These are phyloP conservation scores for Lasiodiplodia citricola DNA, from an alignment of 2,329 filamentous ascomycete species.

Conservation along the genomic window DNA sequence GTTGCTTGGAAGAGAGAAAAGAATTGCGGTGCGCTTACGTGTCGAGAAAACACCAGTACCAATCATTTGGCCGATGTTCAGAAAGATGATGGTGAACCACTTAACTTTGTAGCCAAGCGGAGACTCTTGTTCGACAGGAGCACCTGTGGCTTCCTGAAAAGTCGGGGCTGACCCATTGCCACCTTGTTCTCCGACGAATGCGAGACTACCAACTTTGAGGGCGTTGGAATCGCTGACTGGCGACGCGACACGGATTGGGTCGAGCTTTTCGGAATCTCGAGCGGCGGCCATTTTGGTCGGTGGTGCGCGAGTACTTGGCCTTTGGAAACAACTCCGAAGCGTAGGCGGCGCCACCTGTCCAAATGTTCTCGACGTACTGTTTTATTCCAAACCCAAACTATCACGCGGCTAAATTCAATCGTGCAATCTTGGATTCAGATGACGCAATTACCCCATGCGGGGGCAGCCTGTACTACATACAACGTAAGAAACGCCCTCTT, in stretches of 20 bases:
- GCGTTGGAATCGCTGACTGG: slow-evolving; percentile 1
- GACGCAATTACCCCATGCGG: no score
- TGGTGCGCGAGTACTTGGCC: no score
- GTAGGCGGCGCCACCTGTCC: no score
- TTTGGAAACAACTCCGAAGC: no score
- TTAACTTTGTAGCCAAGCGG: slow-evolving; percentile 66
- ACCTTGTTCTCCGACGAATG: slow-evolving; percentile 50
- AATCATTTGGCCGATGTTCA: slow-evolving; percentile 68
- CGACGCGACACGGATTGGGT: slow-evolving; percentile 10
- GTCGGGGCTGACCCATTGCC: slow-evolving; percentile 58
- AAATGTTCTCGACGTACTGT: no score
- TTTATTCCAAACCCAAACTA: no score
- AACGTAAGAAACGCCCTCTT: no score
- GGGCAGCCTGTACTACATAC: no score
- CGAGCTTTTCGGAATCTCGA: neutral
- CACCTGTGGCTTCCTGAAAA: slow-evolving; percentile 67
- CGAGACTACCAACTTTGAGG: slow-evolving; percentile 48
- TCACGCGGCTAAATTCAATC: no score
- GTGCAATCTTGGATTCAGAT: no score
- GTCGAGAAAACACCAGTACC: slow-evolving; percentile 70
- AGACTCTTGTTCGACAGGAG: slow-evolving; percentile 64
- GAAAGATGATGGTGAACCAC: slow-evolving; percentile 61
- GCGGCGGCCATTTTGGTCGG: no score
- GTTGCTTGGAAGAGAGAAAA: neutral
- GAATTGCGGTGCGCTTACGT: slow-evolving; percentile 51